Evolutionary conservation across 2,329 filamentous ascomycete genomes (phyloP), one percentile per base, ranked within the genome.

Genomic region (Pseudopithomyces chartarum): DNA sequence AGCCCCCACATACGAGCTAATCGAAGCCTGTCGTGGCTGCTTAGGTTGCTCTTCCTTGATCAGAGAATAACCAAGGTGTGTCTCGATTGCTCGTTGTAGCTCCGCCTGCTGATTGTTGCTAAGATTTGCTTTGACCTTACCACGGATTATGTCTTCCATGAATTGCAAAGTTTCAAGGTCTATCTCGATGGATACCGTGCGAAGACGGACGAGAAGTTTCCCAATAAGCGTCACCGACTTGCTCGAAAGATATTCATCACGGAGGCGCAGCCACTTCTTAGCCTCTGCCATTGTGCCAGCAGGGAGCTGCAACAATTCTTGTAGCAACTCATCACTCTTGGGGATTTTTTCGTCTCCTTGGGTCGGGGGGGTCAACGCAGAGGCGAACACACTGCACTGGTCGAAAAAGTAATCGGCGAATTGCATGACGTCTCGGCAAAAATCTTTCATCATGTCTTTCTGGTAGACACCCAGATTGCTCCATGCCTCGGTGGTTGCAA

Each of bases 401-500:
- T 91, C 88, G 69, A 98, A 90, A 1, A 97, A 83, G 34, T 85
- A 84, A 69, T 96, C 91, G 0, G 94, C 93, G 69, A 97, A 90
- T 67, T 98, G 92, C 86, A 99, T 99, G 13, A 91, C 90, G 70
- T 97, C 92, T 63, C 95, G 88, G 71, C 93, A 97, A 68, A 98
- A 97, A 55, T 97, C 88, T 67, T 92, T 89, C 91, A 99, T 93
- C 52, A 86, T 81, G 19, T 81, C 77, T 71, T 92, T 95, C 32
- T 73, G 63, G 49, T 94, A 88, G 56, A 91, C 86, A 3, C 84
- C 84, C 13, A 85, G 80, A 44, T 78, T 77, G 61, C 91, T 92
- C 95, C 95, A 99, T 11, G 80, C 79, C 70, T 97, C 92, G 2
- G 93, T 96, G 58, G 89, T 87, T 40, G 87, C 82, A 68, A 97